A percentile compares a stretch with the other conserved stretches of the same genome.
phyloP scores from a whole-genome alignment of 2,329 filamentous ascomycete genomes.

The Fusarium nanum region DNA sequence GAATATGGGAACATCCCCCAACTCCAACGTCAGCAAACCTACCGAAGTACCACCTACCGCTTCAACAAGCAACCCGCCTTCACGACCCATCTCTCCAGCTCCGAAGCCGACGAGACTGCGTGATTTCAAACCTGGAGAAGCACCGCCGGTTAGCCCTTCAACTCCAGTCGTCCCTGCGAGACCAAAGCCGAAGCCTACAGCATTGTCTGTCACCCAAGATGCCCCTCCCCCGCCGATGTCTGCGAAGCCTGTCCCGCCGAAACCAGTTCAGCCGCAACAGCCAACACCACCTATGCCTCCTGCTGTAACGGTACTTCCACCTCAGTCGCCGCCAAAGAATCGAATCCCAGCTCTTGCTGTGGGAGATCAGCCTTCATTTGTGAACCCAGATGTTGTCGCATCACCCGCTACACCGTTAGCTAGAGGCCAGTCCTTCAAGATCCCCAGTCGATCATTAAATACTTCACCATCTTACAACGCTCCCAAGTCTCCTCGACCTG shows the following conservation, averaged over 20 bases:
- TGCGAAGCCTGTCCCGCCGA: conserved; percentile 43
- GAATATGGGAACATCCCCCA: conserved; percentile 64
- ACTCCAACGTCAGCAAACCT: conserved; percentile 37
- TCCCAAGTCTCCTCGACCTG: conserved; percentile 59
- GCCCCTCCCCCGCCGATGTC: conserved; percentile 39
- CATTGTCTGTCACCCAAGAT: conserved; percentile 39
- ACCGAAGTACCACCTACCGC: conserved; percentile 38
- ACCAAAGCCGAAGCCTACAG: conserved; percentile 46
- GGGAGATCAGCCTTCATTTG: conserved; percentile 58
- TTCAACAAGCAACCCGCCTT: conserved; percentile 43
- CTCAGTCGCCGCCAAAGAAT: conserved; percentile 73
- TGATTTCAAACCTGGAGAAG: conserved; percentile 55
- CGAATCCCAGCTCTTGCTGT: conserved; percentile 50
- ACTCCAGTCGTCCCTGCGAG: conserved; percentile 49
- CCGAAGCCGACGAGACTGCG: conserved; percentile 59
- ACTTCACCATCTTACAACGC: conserved; percentile 56
- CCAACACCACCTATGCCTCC: conserved; percentile 61
- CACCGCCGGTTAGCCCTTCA: conserved; percentile 48
- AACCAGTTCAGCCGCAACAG: conserved; percentile 40
- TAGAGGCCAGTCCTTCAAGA: conserved; percentile 61
- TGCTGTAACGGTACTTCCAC: conserved; percentile 75
- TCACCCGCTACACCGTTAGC: conserved; percentile 56
- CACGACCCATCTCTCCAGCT: conserved; percentile 53
- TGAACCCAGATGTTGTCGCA: conserved; percentile 61
- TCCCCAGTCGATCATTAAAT: conserved; percentile 67